Evolutionary conservation across 108 stramenopile species (phyloP), one percentile per base, ranked within the genome.

Genomic region (Stephanodiscus minutulus): DNA sequence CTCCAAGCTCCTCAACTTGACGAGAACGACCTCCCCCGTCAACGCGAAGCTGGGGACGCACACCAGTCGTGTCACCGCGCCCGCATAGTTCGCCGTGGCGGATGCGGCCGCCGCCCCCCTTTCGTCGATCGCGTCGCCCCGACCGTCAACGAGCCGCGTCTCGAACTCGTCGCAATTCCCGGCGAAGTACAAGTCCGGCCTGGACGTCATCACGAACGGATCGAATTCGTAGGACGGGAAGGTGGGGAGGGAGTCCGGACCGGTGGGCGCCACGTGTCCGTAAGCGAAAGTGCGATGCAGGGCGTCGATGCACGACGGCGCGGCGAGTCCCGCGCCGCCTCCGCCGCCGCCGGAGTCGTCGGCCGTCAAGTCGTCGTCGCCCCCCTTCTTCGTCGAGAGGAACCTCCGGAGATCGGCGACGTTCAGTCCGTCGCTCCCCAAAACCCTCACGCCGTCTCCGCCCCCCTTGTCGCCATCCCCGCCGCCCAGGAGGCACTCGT

Each of bases 241-340:
- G 28, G 88, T 89, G 1, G 94, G 91, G 35, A 95, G 82, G 5
- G 85, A 85, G 66, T 86, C 88, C 3, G 94, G 94, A n/a, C 90
- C 94, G n/a, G 94, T 92, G 17, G 94, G 94, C 61, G 89, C 88
- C 47, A 95, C 64, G 72, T 95, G 94, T 15, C 79, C 74, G 73
- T 79, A 92, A 12, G 71, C 69, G 33, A 95, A 44, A 5, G 87
- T 89, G 25, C 61, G 72, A 31, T 84, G 65, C 52, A 95, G 64
- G 13, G 88, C 88, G 50, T 92, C 86, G 3, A 85, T 27, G 29
- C 56, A 75, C 17, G 65, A 52, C 10, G 17, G 10, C 18, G 53
- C 37, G 18, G 33, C 43, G 9, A 52, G 20, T 18, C 48, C 68
- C 11, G 28, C 55, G 27, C 27, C 43, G 7, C 58, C 65, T 1